Percentiles rank a stretch among this genome's conserved stretches.
These are phyloP conservation scores for Tarenaya hassleriana DNA, from an alignment of 345 rosid genomes.

Conservation along the genomic window DNA sequence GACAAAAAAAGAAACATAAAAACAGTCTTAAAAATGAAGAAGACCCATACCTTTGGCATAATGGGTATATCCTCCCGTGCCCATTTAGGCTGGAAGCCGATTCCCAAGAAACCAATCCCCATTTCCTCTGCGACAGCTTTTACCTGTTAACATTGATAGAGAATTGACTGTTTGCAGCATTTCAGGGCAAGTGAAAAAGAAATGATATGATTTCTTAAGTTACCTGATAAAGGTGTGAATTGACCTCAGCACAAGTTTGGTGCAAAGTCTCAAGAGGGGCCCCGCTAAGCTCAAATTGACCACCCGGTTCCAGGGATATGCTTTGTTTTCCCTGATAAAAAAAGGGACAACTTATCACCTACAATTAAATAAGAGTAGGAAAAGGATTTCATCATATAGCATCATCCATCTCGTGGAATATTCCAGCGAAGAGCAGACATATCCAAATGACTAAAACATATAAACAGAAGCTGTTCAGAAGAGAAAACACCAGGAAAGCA, in stretches of 20 bases:
- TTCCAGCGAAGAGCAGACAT: conserved; percentile 16
- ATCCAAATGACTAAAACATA: not conserved
- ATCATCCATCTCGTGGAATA: not conserved
- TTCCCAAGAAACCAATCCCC: conserved; percentile 98
- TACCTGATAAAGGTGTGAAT: conserved; percentile 99
- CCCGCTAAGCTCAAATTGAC: conserved; percentile 98
- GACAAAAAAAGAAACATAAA: not conserved
- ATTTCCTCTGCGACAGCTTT: conserved; percentile 98
- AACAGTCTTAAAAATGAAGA: not conserved
- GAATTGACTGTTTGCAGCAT: not conserved
- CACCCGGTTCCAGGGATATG: conserved; percentile 98
- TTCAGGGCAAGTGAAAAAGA: conserved; percentile 7
- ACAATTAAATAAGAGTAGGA: not conserved
- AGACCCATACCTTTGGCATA: conserved; percentile 84
- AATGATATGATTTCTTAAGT: not conserved
- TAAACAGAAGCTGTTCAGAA: not conserved
- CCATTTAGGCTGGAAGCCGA: conserved; percentile 98
- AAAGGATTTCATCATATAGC: not conserved
- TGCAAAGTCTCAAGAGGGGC: conserved; percentile 99
- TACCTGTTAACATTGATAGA: conserved; percentile 42
- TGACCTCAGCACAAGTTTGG: conserved; percentile 99
- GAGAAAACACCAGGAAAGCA: not conserved
- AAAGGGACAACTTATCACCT: conserved; percentile 11
- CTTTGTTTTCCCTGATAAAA: conserved; percentile 85
- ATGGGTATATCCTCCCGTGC: conserved; percentile 75